Evolutionary conservation across 371 early-diverging fungal genomes (phyloP).

Genomic region (Vairimorpha ceranae): DNA sequence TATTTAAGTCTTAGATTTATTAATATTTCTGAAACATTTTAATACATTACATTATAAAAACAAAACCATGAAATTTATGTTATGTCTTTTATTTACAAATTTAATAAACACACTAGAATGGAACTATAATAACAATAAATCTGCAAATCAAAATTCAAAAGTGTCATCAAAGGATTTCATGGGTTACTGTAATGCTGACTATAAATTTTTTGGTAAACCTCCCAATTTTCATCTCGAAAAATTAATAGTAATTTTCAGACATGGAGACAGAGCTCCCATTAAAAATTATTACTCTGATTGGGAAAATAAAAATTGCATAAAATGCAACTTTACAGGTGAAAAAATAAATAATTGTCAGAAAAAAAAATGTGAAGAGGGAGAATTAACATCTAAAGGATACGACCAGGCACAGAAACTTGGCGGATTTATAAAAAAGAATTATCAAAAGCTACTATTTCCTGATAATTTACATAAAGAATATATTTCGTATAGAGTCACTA

Average conservation of each 20-base stretch:
- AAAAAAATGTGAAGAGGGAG: constrained; percentile 39
- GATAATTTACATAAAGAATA: neutral
- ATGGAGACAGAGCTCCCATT: constrained; percentile 57
- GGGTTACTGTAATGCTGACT: constrained; percentile 17
- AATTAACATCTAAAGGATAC: constrained; percentile 52
- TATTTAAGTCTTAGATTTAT: too few relatives aligned
- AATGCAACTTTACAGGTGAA: constrained; percentile 16
- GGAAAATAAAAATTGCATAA: constrained; percentile 44
- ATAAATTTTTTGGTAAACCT: constrained; percentile 14
- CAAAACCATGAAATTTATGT: neutral
- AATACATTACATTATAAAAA: neutral
- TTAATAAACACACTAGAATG: neutral
- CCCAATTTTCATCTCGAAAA: constrained; percentile 26
- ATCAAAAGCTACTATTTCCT: constrained; percentile 11
- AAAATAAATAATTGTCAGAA: constrained; percentile 34
- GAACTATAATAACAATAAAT: constrained; percentile 1
- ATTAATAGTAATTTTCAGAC: constrained; percentile 54
- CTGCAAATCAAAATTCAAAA: neutral
- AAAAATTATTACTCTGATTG: constrained; percentile 21
- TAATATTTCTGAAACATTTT: neutral
- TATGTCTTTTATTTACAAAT: neutral
- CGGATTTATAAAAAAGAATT: constrained; percentile 50
- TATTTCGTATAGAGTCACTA: constrained; percentile 28
- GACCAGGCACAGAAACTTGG: constrained; percentile 54
- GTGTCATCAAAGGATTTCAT: neutral